phyloP scores from a whole-genome alignment of 2,329 filamentous ascomycete species.

The Lachnellula willkommii region DNA sequence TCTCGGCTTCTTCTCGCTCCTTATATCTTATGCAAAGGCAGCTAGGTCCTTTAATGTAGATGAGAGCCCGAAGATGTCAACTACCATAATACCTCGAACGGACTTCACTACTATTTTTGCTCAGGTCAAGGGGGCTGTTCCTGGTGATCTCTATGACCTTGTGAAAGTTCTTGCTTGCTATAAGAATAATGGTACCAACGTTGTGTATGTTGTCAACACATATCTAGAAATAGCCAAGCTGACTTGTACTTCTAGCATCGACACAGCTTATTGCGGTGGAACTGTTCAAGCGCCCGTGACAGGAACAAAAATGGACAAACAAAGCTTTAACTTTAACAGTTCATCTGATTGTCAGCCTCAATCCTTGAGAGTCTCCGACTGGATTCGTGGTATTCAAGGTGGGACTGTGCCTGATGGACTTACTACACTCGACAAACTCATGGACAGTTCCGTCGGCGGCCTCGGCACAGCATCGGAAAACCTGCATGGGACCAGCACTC shows the following conservation, averaged over 20 bases:
- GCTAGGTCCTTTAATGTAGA: background rate
- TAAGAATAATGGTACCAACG: background rate
- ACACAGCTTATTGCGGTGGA: background rate
- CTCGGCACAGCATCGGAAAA: background rate
- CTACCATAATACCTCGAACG: conserved; percentile 10
- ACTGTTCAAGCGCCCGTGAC: background rate
- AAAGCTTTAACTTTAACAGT: background rate
- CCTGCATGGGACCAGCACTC: background rate
- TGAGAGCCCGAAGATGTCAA: conserved; percentile 5
- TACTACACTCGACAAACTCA: background rate
- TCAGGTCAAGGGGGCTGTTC: conserved; percentile 7
- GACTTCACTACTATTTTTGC: conserved; percentile 10
- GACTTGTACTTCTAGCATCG: background rate
- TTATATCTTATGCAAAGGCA: conserved; percentile 9
- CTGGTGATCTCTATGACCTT: conserved; percentile 1
- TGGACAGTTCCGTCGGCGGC: background rate
- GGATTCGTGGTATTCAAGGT: background rate
- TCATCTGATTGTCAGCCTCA: background rate
- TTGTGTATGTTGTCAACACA: background rate
- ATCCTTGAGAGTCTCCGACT: background rate
- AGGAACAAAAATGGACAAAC: background rate
- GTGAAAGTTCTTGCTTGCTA: conserved; percentile 9
- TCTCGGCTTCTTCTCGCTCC: conserved; percentile 11
- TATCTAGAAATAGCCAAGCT: background rate
- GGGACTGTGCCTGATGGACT: background rate